Evolutionary conservation across 2,329 filamentous ascomycete species (phyloP), one percentile per base, ranked within the genome.

Genomic region (Amauroascus verrucosus): DNA sequence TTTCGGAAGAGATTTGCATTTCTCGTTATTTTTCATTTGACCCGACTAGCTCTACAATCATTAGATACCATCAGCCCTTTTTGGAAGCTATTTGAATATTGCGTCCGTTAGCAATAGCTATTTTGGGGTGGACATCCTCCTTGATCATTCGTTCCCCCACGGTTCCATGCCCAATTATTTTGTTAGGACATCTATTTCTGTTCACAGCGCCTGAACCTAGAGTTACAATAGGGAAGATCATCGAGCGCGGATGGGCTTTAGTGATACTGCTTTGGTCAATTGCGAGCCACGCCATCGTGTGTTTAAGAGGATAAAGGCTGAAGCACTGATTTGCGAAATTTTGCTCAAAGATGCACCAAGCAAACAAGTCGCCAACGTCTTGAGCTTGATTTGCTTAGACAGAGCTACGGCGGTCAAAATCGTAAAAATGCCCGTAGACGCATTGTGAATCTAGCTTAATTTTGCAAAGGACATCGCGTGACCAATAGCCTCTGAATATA

Each of bases 31-130:
- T 38, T 46, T 24, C 22, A n/a, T 26, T 14, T 44, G 28, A 14
- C 38, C 26, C 28, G 13, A 18, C 48, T 16, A 28, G 30, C 14
- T 51, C 35, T 51, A 3, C 32, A 13, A 33, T 37, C 9, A 38
- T 48, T 33, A 48, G 46, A 48, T 48, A 48, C 46, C 46, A 38
- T 26, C 11, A 22, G 38, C 22, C 13, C 37, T 26, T 26, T 26
- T 38, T 4, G 30, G 46, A 28, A 5, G 4, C 24, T 28, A 16
- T 40, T 28, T 20, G 35, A 38, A 9, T 16, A 41, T 13, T 2
- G 9, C 38, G 24, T 14, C n/a, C 6, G n/a, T n/a, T n/a, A 20
- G 13, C 28, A 16, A 37, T 13, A 30, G 26, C 9, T 5, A 9
- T 5, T 30, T 9, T 35, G 11, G 33, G 4, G 33, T 35, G 33